Evolutionary conservation across 1,284 basidiomycete species (phyloP), one percentile per base, ranked within the genome.

Genomic region (Salmacisia buchloeana): DNA sequence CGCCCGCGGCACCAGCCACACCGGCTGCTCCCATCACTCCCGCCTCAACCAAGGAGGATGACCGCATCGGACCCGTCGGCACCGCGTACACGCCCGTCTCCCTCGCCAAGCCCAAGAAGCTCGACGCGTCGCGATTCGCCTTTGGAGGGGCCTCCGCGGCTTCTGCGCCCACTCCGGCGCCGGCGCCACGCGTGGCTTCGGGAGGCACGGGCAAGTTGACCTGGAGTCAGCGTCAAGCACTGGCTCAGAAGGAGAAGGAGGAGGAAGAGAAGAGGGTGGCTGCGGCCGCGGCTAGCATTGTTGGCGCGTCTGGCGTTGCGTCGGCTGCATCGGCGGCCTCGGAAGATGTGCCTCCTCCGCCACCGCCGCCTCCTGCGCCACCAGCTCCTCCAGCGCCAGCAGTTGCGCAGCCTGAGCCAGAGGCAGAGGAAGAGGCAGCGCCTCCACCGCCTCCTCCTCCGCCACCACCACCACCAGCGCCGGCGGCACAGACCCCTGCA

Each of bases 221-320:
- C 5, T 79, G 77, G 77, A 76, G 72, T 49, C 77, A 79, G 60
- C 64, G 77, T 6, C 77, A 79, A 59, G 77, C 75, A 41, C 68
- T 68, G 23, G 76, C 74, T 1, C 64, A 64, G 23, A 75, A 75
- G 62, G 75, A 76, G 45, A 59, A 61, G 21, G 73, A 78, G 45
- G 74, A 68, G 58, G 74, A 76, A 27, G 74, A 75, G 57, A 41
- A 31, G 18, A 58, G 38, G 35, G 56, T 38, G 34, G 34, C 34
- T 18, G 60, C 49, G 29, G 35, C 38, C 23, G 63, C 41, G 12
- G 59, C 52, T 25, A 29, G 39, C 15, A 39, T 46, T n/a, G 31
- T 25, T 33, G 56, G 23, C 13, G 45, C 33, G 13, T 23, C 31
- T 23, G 59, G 18, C 15, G 43, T 21, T 27, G 45, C 29, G 10